Percentiles rank a stretch among this genome's conserved stretches.
phyloP scores from a whole-genome alignment of 2,329 filamentous ascomycete genomes.

The Xylariaceae sp. region DNA sequence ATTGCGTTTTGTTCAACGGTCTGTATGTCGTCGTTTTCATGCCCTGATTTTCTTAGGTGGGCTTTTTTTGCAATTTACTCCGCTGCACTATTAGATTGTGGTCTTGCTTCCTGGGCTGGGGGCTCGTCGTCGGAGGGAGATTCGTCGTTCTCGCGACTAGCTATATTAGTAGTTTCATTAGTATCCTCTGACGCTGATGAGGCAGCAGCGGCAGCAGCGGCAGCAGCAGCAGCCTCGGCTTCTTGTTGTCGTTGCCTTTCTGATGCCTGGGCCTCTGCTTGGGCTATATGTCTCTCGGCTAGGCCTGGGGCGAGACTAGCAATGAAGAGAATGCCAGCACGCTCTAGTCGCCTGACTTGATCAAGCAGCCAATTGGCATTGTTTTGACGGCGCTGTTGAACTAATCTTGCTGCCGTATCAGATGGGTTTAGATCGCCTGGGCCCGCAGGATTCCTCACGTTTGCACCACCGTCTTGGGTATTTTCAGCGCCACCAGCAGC shows the following conservation, averaged over 20 bases:
- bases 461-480: conserved; percentile 29
- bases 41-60: neutral
- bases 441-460: conserved; percentile 28
- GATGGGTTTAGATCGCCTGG: conserved; percentile 40
- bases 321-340: conserved; percentile 58
- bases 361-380: conserved; percentile 49
- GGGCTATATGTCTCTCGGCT: conserved; percentile 60
- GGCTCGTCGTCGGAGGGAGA: neutral
- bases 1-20: neutral
- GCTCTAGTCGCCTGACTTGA: conserved; percentile 52
- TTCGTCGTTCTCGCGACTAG: conserved; percentile 2
- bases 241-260: conserved; percentile 44
- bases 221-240: conserved; percentile 37
- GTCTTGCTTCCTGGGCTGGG: neutral
- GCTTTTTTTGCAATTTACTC: neutral
- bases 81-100: neutral
- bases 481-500: conserved; percentile 22
- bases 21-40: neutral
- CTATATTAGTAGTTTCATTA: neutral
- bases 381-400: conserved; percentile 43
- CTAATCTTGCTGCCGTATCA: conserved; percentile 50
- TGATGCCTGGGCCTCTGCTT: conserved; percentile 49
- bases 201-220: conserved; percentile 36
- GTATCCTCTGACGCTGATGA: conserved; percentile 11
- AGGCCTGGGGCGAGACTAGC: conserved; percentile 64